These are phyloP conservation scores for Arthroderma sp. DNA, from an alignment of 2,329 filamentous ascomycete genomes.

Conservation along the genomic window DNA sequence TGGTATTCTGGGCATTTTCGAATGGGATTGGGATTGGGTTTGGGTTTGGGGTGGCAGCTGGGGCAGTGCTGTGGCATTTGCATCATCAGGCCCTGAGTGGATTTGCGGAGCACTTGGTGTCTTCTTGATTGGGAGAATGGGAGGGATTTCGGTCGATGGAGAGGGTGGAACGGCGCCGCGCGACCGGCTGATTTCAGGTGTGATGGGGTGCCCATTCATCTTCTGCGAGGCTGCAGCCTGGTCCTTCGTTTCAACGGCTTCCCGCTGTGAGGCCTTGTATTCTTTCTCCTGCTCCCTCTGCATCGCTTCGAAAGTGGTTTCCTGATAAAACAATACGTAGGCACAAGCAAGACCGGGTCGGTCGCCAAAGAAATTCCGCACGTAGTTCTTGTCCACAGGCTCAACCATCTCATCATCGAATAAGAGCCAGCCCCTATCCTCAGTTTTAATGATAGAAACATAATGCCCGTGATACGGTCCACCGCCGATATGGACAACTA, in stretches of 20 bases:
- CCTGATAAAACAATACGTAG: slow-evolving; percentile 95
- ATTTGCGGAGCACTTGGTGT: slow-evolving; percentile 34
- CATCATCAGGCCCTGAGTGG: slow-evolving; percentile 29
- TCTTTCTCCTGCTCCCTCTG: slow-evolving; percentile 74
- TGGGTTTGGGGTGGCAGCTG: slow-evolving; percentile 4
- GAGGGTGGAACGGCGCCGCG: slow-evolving; percentile 26
- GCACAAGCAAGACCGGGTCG: slow-evolving; percentile 82
- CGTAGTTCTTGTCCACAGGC: slow-evolving; percentile 90
- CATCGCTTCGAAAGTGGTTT: slow-evolving; percentile 59
- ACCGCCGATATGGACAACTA: slow-evolving; percentile 92
- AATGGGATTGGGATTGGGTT: slow-evolving; percentile 13
- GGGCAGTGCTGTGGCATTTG: slow-evolving; percentile 5
- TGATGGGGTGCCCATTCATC: slow-evolving; percentile 20
- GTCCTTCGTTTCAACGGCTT: slow-evolving; percentile 36
- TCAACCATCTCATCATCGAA: slow-evolving; percentile 99
- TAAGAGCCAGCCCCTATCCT: slow-evolving; percentile 86
- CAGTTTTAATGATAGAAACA: slow-evolving; percentile 93
- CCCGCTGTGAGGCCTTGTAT: slow-evolving; percentile 34
- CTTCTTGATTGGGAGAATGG: slow-evolving; percentile 21
- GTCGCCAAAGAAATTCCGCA: slow-evolving; percentile 94
- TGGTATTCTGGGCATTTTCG: slow-evolving; percentile 20
- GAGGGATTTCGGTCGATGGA: slow-evolving; percentile 24
- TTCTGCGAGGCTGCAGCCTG: slow-evolving; percentile 12
- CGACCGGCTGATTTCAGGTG: slow-evolving; percentile 25
- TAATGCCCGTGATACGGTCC: slow-evolving; percentile 97